phyloP scores from a whole-genome alignment of 2,329 filamentous ascomycete species.

The Coleophoma eucalyptorum region DNA sequence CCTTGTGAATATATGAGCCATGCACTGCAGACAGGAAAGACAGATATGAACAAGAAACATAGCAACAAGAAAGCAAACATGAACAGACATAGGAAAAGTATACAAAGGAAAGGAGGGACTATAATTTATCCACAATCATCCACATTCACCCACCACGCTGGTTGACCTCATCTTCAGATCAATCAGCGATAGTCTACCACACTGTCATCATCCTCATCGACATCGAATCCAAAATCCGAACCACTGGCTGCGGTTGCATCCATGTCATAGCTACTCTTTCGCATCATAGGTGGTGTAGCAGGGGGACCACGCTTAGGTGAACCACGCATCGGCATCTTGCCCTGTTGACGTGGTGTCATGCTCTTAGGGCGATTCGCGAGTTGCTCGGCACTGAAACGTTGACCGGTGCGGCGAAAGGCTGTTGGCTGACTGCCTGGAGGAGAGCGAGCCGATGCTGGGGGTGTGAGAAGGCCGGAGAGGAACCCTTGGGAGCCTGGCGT shows the following conservation, averaged over 20 bases:
- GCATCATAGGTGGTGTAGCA: constrained; percentile 58
- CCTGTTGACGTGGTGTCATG: constrained; percentile 31
- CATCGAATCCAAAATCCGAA: constrained; percentile 41
- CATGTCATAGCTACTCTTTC: constrained; percentile 52
- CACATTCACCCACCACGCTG: neutral
- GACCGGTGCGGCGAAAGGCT: constrained; percentile 57
- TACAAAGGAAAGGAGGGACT: no score
- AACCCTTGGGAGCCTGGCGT: constrained; percentile 53
- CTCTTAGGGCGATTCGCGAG: constrained; percentile 30
- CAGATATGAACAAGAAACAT: neutral
- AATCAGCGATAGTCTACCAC: constrained; percentile 8
- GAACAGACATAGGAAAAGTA: neutral
- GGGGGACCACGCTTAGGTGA: constrained; percentile 43
- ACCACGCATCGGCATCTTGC: constrained; percentile 34
- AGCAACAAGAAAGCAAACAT: constrained; percentile 2
- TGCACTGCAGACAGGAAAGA: neutral
- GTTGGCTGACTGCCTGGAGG: constrained; percentile 43
- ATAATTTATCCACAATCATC: no score
- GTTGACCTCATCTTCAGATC: constrained; percentile 1
- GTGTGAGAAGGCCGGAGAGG: constrained; percentile 79
- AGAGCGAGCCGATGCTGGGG: constrained; percentile 60
- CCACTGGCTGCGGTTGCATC: constrained; percentile 56
- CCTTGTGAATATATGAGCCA: neutral
- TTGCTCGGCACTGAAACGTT: constrained; percentile 51
- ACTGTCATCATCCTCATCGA: constrained; percentile 30